Base-by-base conservation (phyloP, 345 rosid genomes). In the Camelina sativa region DNA sequence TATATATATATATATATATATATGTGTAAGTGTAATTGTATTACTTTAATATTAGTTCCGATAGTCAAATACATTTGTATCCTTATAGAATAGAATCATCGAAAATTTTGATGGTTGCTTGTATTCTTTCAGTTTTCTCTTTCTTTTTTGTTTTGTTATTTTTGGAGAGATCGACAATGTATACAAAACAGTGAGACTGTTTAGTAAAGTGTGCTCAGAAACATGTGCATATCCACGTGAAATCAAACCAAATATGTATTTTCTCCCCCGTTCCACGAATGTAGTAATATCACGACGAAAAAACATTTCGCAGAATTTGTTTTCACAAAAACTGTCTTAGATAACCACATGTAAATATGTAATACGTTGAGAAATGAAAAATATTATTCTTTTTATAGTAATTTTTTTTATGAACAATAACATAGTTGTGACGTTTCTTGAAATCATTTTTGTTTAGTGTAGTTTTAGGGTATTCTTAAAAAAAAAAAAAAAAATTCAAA, bases 211-310 rank as follows among this genome's bases (percentile, higher is more conserved):
- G 6, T 76, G 66, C 23, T 62, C 71, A 62, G 75, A 51, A 62
- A 69, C 75, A 76, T 76, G 80, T 76, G 71, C 59, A 46, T 16
- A 25, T 69, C 71, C 71, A 76, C 65, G 75, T 76, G 65, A 69
- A 69, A 65, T 34, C 57, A 2, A 58, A 75, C 65, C 71, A 62
- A 13, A 69, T 69, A 32, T 53, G 7, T 68, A 35, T 47, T 23
- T 48, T 35, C 15, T 12, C 28, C 1, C 10, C 1, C 16, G 12
- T 69, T 53, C 62, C 47, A 19, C 61, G 48, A 16, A 28, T 28
- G 30, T 23, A 57, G 23, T 15, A 47, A 20, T 60, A 60, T 71
- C 60, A 35, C 38, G 59, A 47, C 34, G 59, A 13, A 71, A 13
- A 3, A 32, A 28, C 30, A 17, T 20, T 22, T 43, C 20, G 48